A percentile compares a stretch with the other conserved stretches of the same genome.
phyloP scores from a whole-genome alignment of 2,329 filamentous ascomycete species.

The Pyricularia sp. region DNA sequence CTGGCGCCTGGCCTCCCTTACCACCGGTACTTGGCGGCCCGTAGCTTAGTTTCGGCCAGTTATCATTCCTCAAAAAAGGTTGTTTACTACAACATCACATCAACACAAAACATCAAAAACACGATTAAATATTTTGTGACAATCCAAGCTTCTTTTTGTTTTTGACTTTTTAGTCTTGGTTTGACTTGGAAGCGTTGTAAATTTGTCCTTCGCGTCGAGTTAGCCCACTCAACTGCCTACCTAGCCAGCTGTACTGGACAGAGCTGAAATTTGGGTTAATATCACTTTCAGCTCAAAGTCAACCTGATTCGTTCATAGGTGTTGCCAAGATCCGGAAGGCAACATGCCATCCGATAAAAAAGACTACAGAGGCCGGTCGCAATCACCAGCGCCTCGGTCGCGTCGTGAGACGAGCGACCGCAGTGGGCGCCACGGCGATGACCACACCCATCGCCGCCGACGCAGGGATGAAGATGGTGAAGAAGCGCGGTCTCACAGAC shows the following conservation, averaged over 20 bases:
- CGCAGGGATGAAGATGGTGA: background rate
- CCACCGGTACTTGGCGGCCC: background rate
- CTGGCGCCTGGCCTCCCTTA: background rate
- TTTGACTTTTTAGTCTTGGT: background rate
- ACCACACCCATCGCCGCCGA: background rate
- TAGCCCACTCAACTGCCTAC: background rate
- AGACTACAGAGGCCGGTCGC: background rate
- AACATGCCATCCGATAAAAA: background rate
- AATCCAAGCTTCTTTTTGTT: background rate
- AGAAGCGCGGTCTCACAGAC: background rate
- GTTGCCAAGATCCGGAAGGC: constrained; percentile 25
- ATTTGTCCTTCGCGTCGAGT: background rate
- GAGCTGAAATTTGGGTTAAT: too few species aligned
- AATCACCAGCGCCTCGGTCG: background rate
- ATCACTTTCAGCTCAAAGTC: background rate
- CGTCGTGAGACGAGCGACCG: background rate
- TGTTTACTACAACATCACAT: too few species aligned
- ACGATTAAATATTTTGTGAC: background rate
- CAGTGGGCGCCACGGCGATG: background rate
- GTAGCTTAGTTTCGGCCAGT: background rate
- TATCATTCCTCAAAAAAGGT: background rate
- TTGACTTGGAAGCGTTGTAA: background rate
- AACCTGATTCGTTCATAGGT: background rate
- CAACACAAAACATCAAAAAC: background rate
- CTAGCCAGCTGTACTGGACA: too few species aligned